Evolutionary conservation across 2,329 filamentous ascomycete species (phyloP).

Genomic region (Gliomastix tumulicola): DNA sequence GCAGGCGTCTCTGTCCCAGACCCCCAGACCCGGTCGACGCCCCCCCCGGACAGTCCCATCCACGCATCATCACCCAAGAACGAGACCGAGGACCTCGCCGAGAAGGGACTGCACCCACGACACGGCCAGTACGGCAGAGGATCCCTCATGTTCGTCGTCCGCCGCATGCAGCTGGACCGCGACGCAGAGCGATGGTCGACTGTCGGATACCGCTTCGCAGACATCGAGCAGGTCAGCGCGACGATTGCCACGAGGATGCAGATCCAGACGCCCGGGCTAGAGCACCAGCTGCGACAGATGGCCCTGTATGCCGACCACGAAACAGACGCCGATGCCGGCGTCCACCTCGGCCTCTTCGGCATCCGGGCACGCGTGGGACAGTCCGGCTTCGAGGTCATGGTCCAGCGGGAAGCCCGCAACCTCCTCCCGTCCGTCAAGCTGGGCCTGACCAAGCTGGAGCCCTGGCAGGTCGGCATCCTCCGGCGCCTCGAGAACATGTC

Average conservation of each 20-base stretch:
- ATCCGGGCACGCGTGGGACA: constrained; percentile 42
- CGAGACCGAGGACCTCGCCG: constrained; percentile 25
- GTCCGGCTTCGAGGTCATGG: constrained; percentile 57
- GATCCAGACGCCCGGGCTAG: constrained; percentile 57
- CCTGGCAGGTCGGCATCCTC: constrained; percentile 48
- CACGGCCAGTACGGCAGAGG: constrained; percentile 54
- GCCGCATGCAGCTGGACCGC: constrained; percentile 45
- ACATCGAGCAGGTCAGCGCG: constrained; percentile 58
- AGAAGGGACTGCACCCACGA: constrained; percentile 27
- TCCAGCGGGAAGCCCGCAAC: constrained; percentile 46
- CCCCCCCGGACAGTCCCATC: constrained; percentile 12
- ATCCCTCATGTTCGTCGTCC: constrained; percentile 75
- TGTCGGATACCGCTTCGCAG: constrained; percentile 72
- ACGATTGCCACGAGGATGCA: constrained; percentile 69
- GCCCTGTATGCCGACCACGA: constrained; percentile 46
- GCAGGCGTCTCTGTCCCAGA: no score
- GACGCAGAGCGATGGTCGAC: constrained; percentile 61
- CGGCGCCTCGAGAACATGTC: constrained; percentile 38
- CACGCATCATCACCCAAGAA: no score
- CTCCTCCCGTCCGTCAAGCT: constrained; percentile 54
- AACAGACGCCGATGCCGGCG: constrained; percentile 33
- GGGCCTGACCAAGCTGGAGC: constrained; percentile 42
- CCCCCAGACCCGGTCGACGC: no score
- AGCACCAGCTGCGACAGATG: constrained; percentile 56
- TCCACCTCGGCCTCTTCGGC: constrained; percentile 53